phyloP scores from a whole-genome alignment of 106 monocot species.

The Posidonia australis region DNA sequence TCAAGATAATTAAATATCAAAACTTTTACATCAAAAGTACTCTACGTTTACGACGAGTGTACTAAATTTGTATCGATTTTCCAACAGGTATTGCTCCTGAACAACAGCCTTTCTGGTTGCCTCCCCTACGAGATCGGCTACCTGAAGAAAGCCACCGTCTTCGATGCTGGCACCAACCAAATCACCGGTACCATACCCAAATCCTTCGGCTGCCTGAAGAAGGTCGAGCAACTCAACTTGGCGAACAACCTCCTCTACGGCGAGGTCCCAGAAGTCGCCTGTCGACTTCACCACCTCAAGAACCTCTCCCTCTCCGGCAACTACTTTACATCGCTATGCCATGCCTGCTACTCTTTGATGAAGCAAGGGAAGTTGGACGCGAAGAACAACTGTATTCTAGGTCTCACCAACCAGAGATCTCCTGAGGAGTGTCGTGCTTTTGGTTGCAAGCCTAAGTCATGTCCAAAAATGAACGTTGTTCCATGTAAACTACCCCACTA shows the following conservation, averaged over 20 bases:
- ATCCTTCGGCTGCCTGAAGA: constrained; percentile 36
- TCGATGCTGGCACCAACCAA: constrained; percentile 38
- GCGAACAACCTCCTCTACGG: constrained; percentile 44
- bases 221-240: constrained; percentile 47
- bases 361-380: constrained; percentile 13
- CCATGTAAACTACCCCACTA: no score
- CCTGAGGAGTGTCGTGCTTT: no score
- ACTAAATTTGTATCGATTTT: no score
- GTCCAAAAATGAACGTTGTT: no score
- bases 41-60: no score
- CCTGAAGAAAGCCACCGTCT: constrained; percentile 27
- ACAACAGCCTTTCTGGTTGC: constrained; percentile 21
- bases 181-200: constrained; percentile 38
- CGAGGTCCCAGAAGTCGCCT: constrained; percentile 32
- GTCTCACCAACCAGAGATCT: no score
- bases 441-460: no score
- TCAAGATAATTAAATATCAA: no score
- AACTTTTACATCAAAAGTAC: no score
- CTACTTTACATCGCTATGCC: constrained; percentile 26
- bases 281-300: constrained; percentile 11
- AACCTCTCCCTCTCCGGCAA: constrained; percentile 33
- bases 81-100: constrained; percentile 32
- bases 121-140: constrained; percentile 39
- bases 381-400: background rate
- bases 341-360: constrained; percentile 17